A percentile compares a stretch with the other conserved stretches of the same genome.
Evolutionary conservation across 768 basidiomycete genomes (phyloP).

Genomic region (Lactarius pseudohatsudake): DNA sequence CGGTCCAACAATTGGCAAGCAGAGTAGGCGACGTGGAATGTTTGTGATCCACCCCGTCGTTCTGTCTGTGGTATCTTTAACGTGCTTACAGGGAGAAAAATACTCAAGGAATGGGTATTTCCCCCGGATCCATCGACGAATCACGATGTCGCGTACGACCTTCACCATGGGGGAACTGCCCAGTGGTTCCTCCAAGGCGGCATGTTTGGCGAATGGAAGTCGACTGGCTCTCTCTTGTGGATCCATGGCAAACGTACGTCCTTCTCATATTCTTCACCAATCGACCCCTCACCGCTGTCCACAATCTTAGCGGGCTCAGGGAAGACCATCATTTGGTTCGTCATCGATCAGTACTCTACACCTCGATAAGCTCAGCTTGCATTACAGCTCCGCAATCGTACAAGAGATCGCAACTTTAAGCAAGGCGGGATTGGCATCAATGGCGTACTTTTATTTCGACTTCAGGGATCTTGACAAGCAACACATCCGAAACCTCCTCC

Average conservation of each 20-base stretch:
- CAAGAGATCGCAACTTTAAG: not conserved
- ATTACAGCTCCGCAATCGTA: not conserved
- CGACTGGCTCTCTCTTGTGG: not conserved
- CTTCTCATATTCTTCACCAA: not conserved
- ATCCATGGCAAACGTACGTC: not conserved
- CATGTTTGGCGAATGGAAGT: not conserved
- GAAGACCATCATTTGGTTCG: not conserved
- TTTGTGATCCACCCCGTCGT: not conserved
- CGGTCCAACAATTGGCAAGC: not conserved
- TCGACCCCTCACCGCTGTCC: not conserved
- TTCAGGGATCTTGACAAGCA: not conserved
- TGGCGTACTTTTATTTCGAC: not conserved
- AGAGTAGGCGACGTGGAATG: not conserved
- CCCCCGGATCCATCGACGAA: not conserved
- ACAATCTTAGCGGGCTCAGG: not conserved
- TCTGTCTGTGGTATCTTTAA: not conserved
- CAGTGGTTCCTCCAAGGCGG: not conserved
- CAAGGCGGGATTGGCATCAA: not conserved
- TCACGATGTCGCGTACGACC: not conserved
- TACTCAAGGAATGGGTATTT: not conserved
- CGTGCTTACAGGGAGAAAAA: not conserved
- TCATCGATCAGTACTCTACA: not conserved
- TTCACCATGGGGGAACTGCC: not conserved
- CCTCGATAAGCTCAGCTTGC: not conserved
- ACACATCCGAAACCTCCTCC: not conserved